Evolutionary conservation across 2,329 filamentous ascomycete genomes (phyloP).

Genomic region (Pleoardoris graminearum): DNA sequence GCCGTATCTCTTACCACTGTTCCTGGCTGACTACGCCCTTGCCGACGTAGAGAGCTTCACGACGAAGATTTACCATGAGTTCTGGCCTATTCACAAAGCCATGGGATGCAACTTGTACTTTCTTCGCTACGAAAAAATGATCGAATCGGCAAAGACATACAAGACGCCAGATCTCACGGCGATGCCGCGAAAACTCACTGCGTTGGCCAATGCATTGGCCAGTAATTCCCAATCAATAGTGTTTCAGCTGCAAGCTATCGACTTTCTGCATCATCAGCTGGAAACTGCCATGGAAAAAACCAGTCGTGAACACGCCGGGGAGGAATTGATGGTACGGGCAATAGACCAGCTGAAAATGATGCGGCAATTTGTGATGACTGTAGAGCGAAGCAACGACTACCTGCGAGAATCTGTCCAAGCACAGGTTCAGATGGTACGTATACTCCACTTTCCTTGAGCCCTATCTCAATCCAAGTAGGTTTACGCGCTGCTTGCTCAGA

Average conservation of each 20-base stretch:
- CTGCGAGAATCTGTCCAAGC: slow-evolving; percentile 9
- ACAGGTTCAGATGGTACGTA: slow-evolving; percentile 7
- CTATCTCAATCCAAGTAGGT: slow-evolving; percentile 8
- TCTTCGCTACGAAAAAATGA: too few species aligned
- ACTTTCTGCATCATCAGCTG: too few species aligned
- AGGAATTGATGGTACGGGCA: too few species aligned
- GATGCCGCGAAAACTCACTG: slow-evolving; percentile 9
- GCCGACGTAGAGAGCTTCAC: slow-evolving; percentile 1
- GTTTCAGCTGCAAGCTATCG: too few species aligned
- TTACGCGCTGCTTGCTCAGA: slow-evolving; percentile 22
- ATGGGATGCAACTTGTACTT: slow-evolving; percentile 13
- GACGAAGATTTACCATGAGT: slow-evolving; percentile 1
- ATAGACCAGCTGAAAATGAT: slow-evolving; percentile 6
- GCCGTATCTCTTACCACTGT: too few species aligned
- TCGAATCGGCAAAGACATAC: background rate
- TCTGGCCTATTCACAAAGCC: slow-evolving; percentile 7
- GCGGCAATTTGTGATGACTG: slow-evolving; percentile 2
- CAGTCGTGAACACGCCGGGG: too few species aligned
- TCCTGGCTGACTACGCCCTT: slow-evolving; percentile 7
- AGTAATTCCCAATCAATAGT: slow-evolving; percentile 5
- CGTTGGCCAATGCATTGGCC: slow-evolving; percentile 9
- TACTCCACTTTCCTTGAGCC: background rate
- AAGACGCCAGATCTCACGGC: slow-evolving; percentile 1
- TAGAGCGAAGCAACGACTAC: slow-evolving; percentile 9
- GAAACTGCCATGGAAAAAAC: too few species aligned